phyloP scores from a whole-genome alignment of 768 basidiomycete genomes.

The Holtermanniella nyarrowii region DNA sequence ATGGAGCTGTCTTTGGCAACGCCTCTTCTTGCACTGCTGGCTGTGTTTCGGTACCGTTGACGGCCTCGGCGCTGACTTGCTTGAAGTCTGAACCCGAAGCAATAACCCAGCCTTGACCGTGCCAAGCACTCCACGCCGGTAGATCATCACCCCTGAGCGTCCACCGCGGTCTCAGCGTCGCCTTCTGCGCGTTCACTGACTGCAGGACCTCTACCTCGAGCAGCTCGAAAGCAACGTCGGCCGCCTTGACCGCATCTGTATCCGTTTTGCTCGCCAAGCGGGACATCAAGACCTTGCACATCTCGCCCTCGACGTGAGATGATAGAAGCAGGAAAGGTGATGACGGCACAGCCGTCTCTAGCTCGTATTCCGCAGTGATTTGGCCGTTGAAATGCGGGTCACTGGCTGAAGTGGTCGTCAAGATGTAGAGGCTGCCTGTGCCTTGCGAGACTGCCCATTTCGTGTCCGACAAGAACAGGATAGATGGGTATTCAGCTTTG shows the following conservation, averaged over 20 bases:
- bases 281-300: constrained; percentile 10
- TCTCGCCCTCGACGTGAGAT: constrained; percentile 7
- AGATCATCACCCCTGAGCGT: constrained; percentile 26
- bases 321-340: constrained; percentile 20
- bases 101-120: constrained; percentile 18
- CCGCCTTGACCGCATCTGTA: background rate
- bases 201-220: constrained; percentile 15
- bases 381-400: constrained; percentile 7
- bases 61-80: background rate
- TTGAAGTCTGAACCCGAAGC: constrained; percentile 16
- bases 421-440: constrained; percentile 21
- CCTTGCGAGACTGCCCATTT: constrained; percentile 24
- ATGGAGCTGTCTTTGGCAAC: constrained; percentile 53
- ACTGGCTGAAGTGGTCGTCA: constrained; percentile 8
- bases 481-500: constrained; percentile 26
- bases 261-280: constrained; percentile 7
- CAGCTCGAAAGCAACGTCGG: constrained; percentile 20
- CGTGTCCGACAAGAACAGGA: constrained; percentile 3
- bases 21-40: background rate
- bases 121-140: constrained; percentile 19
- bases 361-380: constrained; percentile 19
- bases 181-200: background rate
- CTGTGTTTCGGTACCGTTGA: constrained; percentile 1
- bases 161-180: constrained; percentile 15
- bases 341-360: background rate